Evolutionary conservation across 345 rosid genomes (phyloP), one percentile per base, ranked within the genome.

Genomic region (Arabidopsis arenosa): DNA sequence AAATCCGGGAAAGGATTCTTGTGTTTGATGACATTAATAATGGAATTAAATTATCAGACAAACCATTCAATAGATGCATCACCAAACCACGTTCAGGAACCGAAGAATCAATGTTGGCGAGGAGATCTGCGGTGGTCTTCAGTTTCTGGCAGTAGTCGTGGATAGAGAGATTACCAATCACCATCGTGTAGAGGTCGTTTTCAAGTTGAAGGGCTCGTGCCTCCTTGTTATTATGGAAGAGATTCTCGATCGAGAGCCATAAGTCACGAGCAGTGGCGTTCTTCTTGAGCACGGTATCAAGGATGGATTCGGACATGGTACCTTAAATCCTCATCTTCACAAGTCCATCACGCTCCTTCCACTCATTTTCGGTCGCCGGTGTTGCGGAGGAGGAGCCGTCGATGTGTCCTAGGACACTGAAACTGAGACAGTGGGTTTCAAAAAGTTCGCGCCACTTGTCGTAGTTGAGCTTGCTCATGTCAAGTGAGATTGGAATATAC

Each of bases 221-320:
- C 3, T 65, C 70, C 9, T 65, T 47, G 11, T 65, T 65, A 0
- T 66, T 14, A 0, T 9, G 55, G 0, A 45, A 64, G 0, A 26
- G 13, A 4, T 2, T 5, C 1, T 64, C 55, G 0, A 64, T 18
- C 0, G 7, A 0, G 0, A 28, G 12, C 55, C 55, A 64, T 0
- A 43, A 7, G 0, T 15, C 32, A 1, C 3, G 8, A 1, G 32
- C 49, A 0, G 35, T 36, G 1, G 17, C 1, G 0, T 61, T 61
- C 0, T 26, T 7, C 3, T 40, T 18, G 14, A 61, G 32, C 0
- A 61, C 1, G 0, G 35, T 61, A 0, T 36, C 47, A 0, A 40
- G 6, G 0, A 40, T 17, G 0, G 36, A 62, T 0, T 12, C 3
- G 0, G 66, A 23, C 1, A 62, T 6, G 3, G 51, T 40, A 1